A percentile compares a stretch with the other conserved stretches of the same genome.
phyloP scores from a whole-genome alignment of 805 yeast species.

The Candida hispaniensis region DNA sequence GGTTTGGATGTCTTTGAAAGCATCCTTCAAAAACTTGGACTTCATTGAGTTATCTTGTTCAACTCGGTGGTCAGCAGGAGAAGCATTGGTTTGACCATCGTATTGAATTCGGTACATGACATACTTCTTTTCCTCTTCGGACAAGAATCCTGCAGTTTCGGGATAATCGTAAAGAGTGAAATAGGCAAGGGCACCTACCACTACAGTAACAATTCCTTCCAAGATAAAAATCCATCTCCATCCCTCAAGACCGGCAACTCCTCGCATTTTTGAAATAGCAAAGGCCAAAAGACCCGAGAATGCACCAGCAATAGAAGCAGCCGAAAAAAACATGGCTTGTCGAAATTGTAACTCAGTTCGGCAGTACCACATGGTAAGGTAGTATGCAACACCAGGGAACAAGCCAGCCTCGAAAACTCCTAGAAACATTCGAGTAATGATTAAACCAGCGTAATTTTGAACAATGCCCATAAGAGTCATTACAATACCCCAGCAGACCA shows the following conservation, averaged over 20 bases:
- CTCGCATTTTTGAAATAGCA: constrained; percentile 36
- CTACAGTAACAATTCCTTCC: constrained; percentile 38
- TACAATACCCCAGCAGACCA: constrained; percentile 32
- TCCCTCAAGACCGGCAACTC: constrained; percentile 32
- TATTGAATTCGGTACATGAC: constrained; percentile 22
- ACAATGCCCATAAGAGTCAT: constrained; percentile 31
- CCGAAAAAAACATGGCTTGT: constrained; percentile 31
- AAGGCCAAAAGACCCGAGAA: constrained; percentile 39
- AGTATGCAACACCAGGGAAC: constrained; percentile 34
- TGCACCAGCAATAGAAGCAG: constrained; percentile 34
- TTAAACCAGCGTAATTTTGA: constrained; percentile 26
- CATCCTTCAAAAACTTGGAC: constrained; percentile 27
- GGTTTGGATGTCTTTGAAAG: constrained; percentile 41
- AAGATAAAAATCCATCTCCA: constrained; percentile 45
- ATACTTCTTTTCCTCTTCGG: constrained; percentile 35
- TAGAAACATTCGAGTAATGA: constrained; percentile 32
- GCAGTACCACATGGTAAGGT: constrained; percentile 28
- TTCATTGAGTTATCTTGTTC: constrained; percentile 33
- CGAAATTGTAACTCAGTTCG: constrained; percentile 33
- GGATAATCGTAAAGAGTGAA: constrained; percentile 39
- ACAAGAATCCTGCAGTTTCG: constrained; percentile 42
- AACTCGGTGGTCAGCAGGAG: no score
- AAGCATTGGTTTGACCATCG: constrained; percentile 18
- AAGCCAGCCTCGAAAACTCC: constrained; percentile 37
- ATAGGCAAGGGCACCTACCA: constrained; percentile 26